These are phyloP conservation scores for Phytophthora agathidicida DNA, from an alignment of 352 stramenopile genomes.

Conservation along the genomic window DNA sequence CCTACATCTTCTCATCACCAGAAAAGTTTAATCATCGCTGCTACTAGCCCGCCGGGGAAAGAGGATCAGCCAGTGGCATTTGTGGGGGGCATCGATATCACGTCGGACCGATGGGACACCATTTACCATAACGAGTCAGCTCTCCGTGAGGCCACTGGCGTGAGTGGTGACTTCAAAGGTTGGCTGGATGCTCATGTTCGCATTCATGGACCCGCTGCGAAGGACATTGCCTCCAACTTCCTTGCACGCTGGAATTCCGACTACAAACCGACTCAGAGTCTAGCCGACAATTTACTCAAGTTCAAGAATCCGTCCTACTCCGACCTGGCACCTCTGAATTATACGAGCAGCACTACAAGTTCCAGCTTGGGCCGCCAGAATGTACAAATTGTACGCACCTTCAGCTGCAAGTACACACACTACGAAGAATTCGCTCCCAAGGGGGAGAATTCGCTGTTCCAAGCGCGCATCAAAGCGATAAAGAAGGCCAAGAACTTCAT, in stretches of 20 bases:
- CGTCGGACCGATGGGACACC: slow-evolving; percentile 62
- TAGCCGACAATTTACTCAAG: slow-evolving; percentile 38
- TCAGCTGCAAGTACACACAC: slow-evolving; percentile 53
- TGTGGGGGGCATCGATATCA: slow-evolving; percentile 59
- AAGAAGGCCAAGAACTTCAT: slow-evolving; percentile 66
- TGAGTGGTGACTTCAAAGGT: slow-evolving; percentile 46
- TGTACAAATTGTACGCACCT: slow-evolving; percentile 62
- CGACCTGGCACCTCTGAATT: slow-evolving; percentile 10
- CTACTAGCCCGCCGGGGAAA: not conserved
- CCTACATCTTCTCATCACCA: slow-evolving; percentile 54
- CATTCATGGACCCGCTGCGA: slow-evolving; percentile 46
- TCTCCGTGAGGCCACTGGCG: slow-evolving; percentile 31
- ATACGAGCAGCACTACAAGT: slow-evolving; percentile 13
- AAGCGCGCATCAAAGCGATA: slow-evolving; percentile 59
- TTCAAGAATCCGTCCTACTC: slow-evolving; percentile 54
- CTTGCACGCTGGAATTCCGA: slow-evolving; percentile 54
- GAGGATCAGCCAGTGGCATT: slow-evolving; percentile 42
- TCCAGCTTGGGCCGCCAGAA: slow-evolving; percentile 30
- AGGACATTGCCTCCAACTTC: slow-evolving; percentile 62
- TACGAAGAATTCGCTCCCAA: slow-evolving; percentile 52
- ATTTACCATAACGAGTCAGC: slow-evolving; percentile 50
- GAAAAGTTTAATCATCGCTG: slow-evolving; percentile 48
- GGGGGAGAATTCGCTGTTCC: slow-evolving; percentile 54
- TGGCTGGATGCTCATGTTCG: slow-evolving; percentile 59
- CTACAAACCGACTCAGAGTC: slow-evolving; percentile 25